Base-by-base conservation (phyloP, 1,139 yeast species). In the Lodderomyces theae region DNA sequence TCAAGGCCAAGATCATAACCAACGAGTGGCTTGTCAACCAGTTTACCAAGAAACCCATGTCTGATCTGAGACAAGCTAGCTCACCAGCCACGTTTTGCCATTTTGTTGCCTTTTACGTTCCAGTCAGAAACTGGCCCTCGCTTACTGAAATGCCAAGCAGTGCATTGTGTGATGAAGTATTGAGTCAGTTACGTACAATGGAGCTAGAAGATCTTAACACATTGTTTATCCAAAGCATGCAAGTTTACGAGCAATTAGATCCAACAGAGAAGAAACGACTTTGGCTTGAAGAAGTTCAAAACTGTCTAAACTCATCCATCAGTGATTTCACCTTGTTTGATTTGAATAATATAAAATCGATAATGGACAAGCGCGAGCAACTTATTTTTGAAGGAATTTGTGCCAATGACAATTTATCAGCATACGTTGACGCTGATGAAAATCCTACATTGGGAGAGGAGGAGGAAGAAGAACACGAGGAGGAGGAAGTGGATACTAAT, bases 1-100 rank as follows among this genome's bases (percentile, higher is more conserved):
- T 56, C 16, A 56, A 56, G 41, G 54, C 60, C 1, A 53, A 49
- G 28, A 36, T 56, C 10, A 31, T 47, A 16, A 47, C 56, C 7
- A 46, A 44, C 28, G 52, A 51, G 17, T 48, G 53, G 50, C 48
- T 52, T 9, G 28, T 47, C 9, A 45, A 48, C 19, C 42, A 43
- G 28, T 53, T 54, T 42, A 55, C 57, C 5, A 35, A 43, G 21
- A 32, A 41, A 19, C 15, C 28, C 11, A 12, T 38, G 30, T 42
- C 46, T 1, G 19, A 18, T 8, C 12, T 15, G 12, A 35, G 26
- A 9, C 32, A 32, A n/a, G 33, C 11, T n/a, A 15, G 28, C 11
- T n/a, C 35, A 7, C 36, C 42, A 9, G 40, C 40, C 6, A 43
- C 43, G 12, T 55, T 53, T 43, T 52, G 51, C 10, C 45, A 48